Evolutionary conservation across 2,329 filamentous ascomycete species (phyloP).

Genomic region (Aureobasidium lini): DNA sequence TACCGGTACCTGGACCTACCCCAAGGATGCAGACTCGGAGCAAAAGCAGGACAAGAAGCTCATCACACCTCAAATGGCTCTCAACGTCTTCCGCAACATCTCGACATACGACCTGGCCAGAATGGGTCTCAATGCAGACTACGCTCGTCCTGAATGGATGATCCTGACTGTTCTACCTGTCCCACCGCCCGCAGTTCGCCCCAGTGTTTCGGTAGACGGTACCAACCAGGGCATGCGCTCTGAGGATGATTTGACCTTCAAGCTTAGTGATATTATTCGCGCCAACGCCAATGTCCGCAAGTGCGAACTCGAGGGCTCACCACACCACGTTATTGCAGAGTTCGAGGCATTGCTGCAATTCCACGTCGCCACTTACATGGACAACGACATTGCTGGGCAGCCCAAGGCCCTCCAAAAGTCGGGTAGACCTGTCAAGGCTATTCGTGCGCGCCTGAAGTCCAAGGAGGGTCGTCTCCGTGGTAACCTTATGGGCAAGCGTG

Average conservation of each 20-base stretch:
- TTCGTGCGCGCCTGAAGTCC: slow-evolving; percentile 93
- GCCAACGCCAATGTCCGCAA: slow-evolving; percentile 92
- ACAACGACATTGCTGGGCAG: slow-evolving; percentile 95
- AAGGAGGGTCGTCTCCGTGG: slow-evolving; percentile 97
- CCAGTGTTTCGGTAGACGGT: slow-evolving; percentile 94
- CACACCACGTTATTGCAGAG: slow-evolving; percentile 81
- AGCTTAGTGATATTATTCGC: slow-evolving; percentile 95
- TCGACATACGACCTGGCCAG: slow-evolving; percentile 71
- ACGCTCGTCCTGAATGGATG: slow-evolving; percentile 98
- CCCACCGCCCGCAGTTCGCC: slow-evolving; percentile 88
- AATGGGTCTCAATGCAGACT: slow-evolving; percentile 89
- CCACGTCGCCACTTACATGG: slow-evolving; percentile 98
- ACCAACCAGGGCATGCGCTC: slow-evolving; percentile 86
- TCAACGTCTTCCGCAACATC: slow-evolving; percentile 81
- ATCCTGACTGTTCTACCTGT: slow-evolving; percentile 90
- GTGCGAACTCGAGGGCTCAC: slow-evolving; percentile 83
- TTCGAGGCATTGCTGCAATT: slow-evolving; percentile 92
- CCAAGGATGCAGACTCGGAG: slow-evolving; percentile 65
- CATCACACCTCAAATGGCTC: slow-evolving; percentile 76
- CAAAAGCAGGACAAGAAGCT: slow-evolving; percentile 70
- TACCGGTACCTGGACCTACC: slow-evolving; percentile 63
- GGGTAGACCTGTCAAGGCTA: slow-evolving; percentile 91
- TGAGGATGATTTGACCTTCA: slow-evolving; percentile 99
- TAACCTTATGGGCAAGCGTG: slow-evolving; percentile 99
- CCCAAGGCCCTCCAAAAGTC: slow-evolving; percentile 95